Evolutionary conservation across 208 protist species (phyloP), one percentile per base, ranked within the genome.

Genomic region (Novymonas esmeraldas): DNA sequence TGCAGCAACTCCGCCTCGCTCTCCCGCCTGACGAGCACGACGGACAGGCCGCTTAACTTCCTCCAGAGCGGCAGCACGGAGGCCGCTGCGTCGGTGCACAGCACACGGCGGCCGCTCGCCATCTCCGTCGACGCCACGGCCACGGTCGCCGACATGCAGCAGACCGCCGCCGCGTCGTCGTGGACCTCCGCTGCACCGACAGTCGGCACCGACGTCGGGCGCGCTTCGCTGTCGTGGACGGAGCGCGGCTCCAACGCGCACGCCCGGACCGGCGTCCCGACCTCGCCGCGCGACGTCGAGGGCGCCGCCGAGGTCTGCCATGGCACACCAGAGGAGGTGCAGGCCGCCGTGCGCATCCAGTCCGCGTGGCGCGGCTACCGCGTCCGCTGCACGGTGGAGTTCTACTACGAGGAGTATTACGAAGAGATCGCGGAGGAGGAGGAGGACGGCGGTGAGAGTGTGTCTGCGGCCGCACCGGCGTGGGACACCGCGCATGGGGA

Each of bases 321-420:
- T 6, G 56, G 64, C 65, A 64, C 65, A 6, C 34, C 38, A 13
- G 56, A 63, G n/a, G 57, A 72, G 38, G 51, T 72, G 16, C 38
- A 42, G 13, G 76, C 85, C 7, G 82, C 81, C 24, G 60, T 71
- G 14, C 49, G 70, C 9, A 73, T 88, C 31, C 81, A 91, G 58
- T 66, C 72, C n/a, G 55, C 72, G 11, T 88, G 79, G 85, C 81
- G 85, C 39, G 85, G 85, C 29, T 86, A 78, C 59, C 39, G 49
- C 14, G 67, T 75, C 18, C 82, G 82, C 5, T 62, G 73, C 55
- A 41, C 62, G 16, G 63, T 82, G 26, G 82, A 85, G 55, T 83
- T 80, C 60, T 89, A 79, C 71, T 87, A 83, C 62, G 83, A 92
- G 58, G 76, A 81, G 48, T 87, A 72, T 58, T 64, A 68, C 59